Evolutionary conservation across 1,284 basidiomycete genomes (phyloP).

Genomic region (Ganoderma lingzhi): DNA sequence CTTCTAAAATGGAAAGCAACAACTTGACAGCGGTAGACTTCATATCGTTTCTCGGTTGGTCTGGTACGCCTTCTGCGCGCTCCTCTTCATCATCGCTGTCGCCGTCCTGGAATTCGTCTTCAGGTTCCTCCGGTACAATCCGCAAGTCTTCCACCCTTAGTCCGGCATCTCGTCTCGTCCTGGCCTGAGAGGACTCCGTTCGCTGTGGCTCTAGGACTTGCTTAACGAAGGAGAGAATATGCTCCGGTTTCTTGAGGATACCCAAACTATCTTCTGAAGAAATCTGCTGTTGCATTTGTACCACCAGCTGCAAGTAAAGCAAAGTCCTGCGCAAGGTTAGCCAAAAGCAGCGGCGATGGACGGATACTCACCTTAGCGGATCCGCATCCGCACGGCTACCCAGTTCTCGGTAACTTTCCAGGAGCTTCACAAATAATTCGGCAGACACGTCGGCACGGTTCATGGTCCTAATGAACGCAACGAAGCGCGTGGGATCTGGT

Average conservation of each 20-base stretch:
- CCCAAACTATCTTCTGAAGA: constrained; percentile 61
- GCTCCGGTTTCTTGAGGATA: constrained; percentile 75
- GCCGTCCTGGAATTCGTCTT: constrained; percentile 40
- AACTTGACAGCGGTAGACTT: constrained; percentile 80
- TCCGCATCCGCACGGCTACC: constrained; percentile 54
- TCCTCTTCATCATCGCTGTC: constrained; percentile 71
- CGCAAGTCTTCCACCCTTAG: constrained; percentile 51
- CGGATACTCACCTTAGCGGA: constrained; percentile 57
- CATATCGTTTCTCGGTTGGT: constrained; percentile 59
- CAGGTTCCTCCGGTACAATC: constrained; percentile 50
- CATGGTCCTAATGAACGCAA: constrained; percentile 67
- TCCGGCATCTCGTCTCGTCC: constrained; percentile 20
- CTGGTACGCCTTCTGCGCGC: constrained; percentile 39
- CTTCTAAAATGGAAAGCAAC: constrained; percentile 84
- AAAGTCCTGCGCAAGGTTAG: constrained; percentile 49
- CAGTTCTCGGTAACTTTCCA: constrained; percentile 72
- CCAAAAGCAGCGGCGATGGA: constrained; percentile 37
- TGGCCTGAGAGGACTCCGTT: constrained; percentile 33
- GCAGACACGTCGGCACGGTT: constrained; percentile 75
- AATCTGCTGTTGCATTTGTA: constrained; percentile 79
- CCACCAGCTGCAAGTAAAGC: constrained; percentile 78
- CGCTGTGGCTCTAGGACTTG: constrained; percentile 60
- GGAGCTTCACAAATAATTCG: constrained; percentile 74
- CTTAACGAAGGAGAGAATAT: constrained; percentile 83
- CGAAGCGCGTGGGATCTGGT: constrained; percentile 77